Evolutionary conservation across 257 asterid species (phyloP).

Genomic region (Leptodermis oblonga): DNA sequence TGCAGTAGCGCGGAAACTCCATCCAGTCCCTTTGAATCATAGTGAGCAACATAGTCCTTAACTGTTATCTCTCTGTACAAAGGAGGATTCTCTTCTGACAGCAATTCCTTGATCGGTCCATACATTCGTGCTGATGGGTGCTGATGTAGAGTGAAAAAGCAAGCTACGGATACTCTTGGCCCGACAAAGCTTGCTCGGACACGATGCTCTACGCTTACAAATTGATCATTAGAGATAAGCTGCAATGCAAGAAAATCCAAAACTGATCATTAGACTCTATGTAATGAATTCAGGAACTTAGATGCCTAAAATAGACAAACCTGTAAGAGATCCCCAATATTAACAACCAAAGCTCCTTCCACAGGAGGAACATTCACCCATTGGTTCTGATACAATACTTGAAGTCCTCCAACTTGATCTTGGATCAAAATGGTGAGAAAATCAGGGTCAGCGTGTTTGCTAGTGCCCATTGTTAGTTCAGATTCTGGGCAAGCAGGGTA

Average conservation of each 20-base stretch:
- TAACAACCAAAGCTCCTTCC: conserved; percentile 20
- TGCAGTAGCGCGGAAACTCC: conserved; percentile 31
- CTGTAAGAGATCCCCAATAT: conserved; percentile 29
- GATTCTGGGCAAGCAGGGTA: conserved; percentile 30
- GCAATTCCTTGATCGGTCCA: conserved; percentile 47
- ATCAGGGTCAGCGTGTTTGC: conserved; percentile 21
- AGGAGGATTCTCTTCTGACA: conserved; percentile 43
- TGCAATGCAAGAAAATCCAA: conserved; percentile 7
- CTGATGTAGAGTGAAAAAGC: conserved; percentile 32
- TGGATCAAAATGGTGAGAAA: conserved; percentile 26
- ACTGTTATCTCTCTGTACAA: conserved; percentile 28
- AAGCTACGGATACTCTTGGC: conserved; percentile 47
- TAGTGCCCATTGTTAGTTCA: conserved; percentile 27
- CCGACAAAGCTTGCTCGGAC: conserved; percentile 31
- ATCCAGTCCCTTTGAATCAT: conserved; percentile 29
- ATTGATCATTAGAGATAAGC: conserved; percentile 47
- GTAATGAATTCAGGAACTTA: background rate
- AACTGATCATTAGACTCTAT: background rate
- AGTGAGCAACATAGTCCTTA: conserved; percentile 31
- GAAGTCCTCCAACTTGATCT: conserved; percentile 29
- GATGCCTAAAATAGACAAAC: background rate
- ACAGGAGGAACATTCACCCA: conserved; percentile 29
- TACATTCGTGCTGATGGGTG: conserved; percentile 20
- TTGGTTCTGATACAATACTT: conserved; percentile 20
- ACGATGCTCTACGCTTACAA: conserved; percentile 41